Conservation (phyloP, 306 rosid species). For the Clitoria ternatea region DNA sequence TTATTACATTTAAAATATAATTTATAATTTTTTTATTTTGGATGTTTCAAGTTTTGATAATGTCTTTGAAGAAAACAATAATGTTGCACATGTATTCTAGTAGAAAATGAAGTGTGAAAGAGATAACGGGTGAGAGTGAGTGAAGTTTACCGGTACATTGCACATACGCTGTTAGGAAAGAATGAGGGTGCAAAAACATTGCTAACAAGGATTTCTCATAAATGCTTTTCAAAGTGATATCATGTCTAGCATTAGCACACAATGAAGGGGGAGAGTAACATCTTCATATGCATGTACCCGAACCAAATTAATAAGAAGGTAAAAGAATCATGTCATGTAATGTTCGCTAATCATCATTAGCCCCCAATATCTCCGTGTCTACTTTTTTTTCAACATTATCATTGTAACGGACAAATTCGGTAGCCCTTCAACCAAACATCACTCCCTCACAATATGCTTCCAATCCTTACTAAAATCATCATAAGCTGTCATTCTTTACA, state of each 20-base stretch:
- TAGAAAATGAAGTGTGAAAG: too few species aligned
- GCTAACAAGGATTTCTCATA: too few species aligned
- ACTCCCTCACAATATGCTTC: background rate
- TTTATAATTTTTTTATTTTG: too few species aligned
- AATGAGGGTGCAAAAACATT: too few species aligned
- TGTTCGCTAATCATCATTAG: constrained; percentile 19
- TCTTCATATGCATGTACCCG: background rate
- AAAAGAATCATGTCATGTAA: background rate
- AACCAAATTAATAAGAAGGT: background rate
- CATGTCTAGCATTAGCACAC: background rate
- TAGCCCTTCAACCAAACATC: constrained; percentile 21
- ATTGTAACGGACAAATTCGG: constrained; percentile 23
- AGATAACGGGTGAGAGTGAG: too few species aligned
- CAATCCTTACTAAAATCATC: background rate
- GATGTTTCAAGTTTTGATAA: too few species aligned
- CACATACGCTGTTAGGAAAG: too few species aligned
- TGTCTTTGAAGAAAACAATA: too few species aligned
- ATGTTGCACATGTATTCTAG: too few species aligned
- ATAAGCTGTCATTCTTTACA: background rate
- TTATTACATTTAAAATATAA: too few species aligned
- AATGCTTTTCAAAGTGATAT: background rate
- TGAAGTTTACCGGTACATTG: too few species aligned
- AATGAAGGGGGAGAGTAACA: background rate
- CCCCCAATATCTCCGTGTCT: constrained; percentile 11
- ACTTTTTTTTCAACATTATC: constrained; percentile 20